Percentiles rank a stretch among this genome's conserved stretches.
Conservation (phyloP, 78 protist species). For the Creolimax fragrantissima region DNA sequence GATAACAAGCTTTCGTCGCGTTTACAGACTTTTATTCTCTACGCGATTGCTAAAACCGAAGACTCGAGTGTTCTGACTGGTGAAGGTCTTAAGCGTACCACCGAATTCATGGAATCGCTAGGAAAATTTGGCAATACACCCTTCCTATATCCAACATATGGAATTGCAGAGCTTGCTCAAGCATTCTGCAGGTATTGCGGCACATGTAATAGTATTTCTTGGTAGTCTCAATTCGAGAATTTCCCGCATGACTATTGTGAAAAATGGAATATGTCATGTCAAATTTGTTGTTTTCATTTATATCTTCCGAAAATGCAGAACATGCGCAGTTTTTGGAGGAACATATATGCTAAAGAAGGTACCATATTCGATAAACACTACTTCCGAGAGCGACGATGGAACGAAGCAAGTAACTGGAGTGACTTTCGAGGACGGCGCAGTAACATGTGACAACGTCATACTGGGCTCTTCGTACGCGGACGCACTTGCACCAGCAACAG, state of each 20-base stretch:
- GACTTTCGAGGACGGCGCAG: not conserved
- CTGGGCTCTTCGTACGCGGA: not conserved
- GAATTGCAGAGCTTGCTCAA: not conserved
- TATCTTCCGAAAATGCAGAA: too few relatives aligned
- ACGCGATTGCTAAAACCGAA: not conserved
- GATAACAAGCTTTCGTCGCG: not conserved
- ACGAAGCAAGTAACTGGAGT: not conserved
- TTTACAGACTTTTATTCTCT: not conserved
- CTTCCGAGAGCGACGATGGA: not conserved
- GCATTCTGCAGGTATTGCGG: conserved; percentile 6
- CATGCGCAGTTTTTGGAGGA: not conserved
- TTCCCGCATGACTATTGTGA: too few relatives aligned
- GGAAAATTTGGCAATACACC: not conserved
- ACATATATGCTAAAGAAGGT: not conserved
- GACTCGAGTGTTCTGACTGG: not conserved
- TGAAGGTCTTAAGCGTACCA: not conserved
- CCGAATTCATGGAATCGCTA: not conserved
- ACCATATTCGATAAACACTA: not conserved
- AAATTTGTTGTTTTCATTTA: too few relatives aligned
- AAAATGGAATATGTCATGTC: too few relatives aligned
- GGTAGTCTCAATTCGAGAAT: too few relatives aligned
- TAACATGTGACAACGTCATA: not conserved
- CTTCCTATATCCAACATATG: not conserved
- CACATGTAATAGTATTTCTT: too few relatives aligned
- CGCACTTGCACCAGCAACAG: not conserved